A percentile compares a stretch with the other conserved stretches of the same genome.
Evolutionary conservation across 192 early-diverging fungal species (phyloP).

Genomic region (Backusella tarrabulga): DNA sequence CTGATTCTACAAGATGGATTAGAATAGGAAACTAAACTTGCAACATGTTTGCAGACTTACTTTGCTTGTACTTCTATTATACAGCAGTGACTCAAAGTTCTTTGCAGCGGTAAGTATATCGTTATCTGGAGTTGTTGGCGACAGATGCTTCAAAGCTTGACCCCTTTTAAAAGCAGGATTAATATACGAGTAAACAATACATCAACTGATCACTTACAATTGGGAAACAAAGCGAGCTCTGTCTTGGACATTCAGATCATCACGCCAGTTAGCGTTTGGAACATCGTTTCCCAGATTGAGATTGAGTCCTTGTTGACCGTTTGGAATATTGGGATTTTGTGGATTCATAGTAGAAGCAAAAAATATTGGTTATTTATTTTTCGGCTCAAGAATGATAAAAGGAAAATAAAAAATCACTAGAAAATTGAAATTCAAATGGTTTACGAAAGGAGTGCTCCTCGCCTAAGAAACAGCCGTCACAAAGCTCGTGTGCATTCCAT

Average conservation of each 20-base stretch:
- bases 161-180: constrained; percentile 16
- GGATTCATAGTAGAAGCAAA: not conserved
- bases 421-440: too few relatives aligned
- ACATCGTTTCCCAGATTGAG: constrained; percentile 19
- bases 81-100: constrained; percentile 32
- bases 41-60: constrained; percentile 9
- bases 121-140: constrained; percentile 25
- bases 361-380: not conserved
- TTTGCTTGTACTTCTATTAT: constrained; percentile 29
- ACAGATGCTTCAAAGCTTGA: constrained; percentile 27
- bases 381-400: not conserved
- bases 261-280: constrained; percentile 35
- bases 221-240: constrained; percentile 34
- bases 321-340: constrained; percentile 18
- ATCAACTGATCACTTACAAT: constrained; percentile 19
- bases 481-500: too few relatives aligned
- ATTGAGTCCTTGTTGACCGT: not conserved
- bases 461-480: too few relatives aligned
- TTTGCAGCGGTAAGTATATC: constrained; percentile 33
- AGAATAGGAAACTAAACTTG: not conserved
- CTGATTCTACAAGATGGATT: constrained; percentile 26
- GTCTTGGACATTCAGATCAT: constrained; percentile 32
- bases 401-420: too few relatives aligned
- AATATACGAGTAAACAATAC: not conserved
- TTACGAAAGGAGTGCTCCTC: too few relatives aligned